phyloP scores from a whole-genome alignment of 768 basidiomycete genomes.

The Multifurca ochricompacta region DNA sequence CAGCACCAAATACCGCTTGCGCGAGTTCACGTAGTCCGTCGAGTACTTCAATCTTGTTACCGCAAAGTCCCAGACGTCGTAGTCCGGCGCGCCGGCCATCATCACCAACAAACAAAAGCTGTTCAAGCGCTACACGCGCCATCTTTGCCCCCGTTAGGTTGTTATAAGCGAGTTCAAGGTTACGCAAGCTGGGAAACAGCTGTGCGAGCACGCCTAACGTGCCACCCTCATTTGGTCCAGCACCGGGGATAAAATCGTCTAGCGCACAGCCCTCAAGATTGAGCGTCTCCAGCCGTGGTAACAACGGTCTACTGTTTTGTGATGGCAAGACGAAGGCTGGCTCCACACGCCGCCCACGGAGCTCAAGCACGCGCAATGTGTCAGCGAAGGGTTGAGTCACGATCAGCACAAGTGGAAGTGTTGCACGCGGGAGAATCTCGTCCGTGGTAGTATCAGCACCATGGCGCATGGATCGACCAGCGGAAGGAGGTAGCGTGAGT shows the following conservation, averaged over 20 bases:
- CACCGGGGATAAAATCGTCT: conserved; percentile 42
- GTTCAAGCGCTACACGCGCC: conserved; percentile 38
- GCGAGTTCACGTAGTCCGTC: conserved; percentile 56
- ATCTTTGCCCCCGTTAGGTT: conserved; percentile 48
- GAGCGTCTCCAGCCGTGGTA: conserved; percentile 69
- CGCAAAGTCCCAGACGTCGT: conserved; percentile 56
- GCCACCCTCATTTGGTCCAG: conserved; percentile 42
- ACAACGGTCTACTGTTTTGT: conserved; percentile 31
- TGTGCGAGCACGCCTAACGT: conserved; percentile 51
- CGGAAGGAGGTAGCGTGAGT: conserved; percentile 15
- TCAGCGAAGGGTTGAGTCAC: conserved; percentile 15
- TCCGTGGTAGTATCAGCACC: not conserved
- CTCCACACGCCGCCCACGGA: conserved; percentile 62
- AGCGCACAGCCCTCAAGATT: conserved; percentile 67
- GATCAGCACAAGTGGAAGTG: conserved; percentile 19
- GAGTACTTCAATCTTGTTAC: conserved; percentile 56
- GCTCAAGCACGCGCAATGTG: conserved; percentile 37
- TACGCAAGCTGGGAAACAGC: conserved; percentile 63
- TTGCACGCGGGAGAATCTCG: conserved; percentile 10
- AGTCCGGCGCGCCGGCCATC: conserved; percentile 41
- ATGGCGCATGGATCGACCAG: conserved; percentile 3
- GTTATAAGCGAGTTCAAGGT: conserved; percentile 74
- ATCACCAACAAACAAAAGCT: conserved; percentile 38
- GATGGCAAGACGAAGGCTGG: conserved; percentile 49
- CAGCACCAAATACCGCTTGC: conserved; percentile 42